These are phyloP conservation scores for Suhomyces kunorum DNA, from an alignment of 1,139 yeast species.

Conservation along the genomic window DNA sequence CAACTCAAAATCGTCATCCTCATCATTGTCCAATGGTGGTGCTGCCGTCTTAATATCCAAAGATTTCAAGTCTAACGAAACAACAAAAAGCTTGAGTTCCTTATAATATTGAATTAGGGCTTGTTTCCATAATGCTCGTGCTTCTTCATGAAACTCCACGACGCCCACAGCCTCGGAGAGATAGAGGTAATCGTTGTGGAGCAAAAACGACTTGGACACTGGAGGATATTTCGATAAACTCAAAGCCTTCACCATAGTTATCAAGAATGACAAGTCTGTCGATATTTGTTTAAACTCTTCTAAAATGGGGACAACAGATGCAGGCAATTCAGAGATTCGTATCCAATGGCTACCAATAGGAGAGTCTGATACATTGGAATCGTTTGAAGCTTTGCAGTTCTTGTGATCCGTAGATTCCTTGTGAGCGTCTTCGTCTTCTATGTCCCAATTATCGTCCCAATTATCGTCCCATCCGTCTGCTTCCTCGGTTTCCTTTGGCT, in stretches of 20 bases:
- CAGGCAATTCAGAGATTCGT: slow-evolving; percentile 25
- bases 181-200: slow-evolving; percentile 39
- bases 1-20: slow-evolving; percentile 18
- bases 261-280: slow-evolving; percentile 16
- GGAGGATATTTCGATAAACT: slow-evolving; percentile 37
- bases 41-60: slow-evolving; percentile 4
- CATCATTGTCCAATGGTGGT: slow-evolving; percentile 6
- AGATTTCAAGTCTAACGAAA: slow-evolving; percentile 20
- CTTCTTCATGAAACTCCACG: slow-evolving; percentile 22
- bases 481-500: slow-evolving; percentile 14
- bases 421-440: slow-evolving; percentile 13
- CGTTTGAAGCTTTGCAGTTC: slow-evolving; percentile 9
- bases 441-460: slow-evolving; percentile 24
- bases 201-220: slow-evolving; percentile 32
- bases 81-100: slow-evolving; percentile 21
- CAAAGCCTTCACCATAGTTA: slow-evolving; percentile 34
- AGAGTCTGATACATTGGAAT: background rate
- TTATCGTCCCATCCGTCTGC: slow-evolving; percentile 23
- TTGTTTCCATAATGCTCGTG: slow-evolving; percentile 26
- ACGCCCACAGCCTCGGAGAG: slow-evolving; percentile 20
- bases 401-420: slow-evolving; percentile 13
- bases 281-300: slow-evolving; percentile 22
- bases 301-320: slow-evolving; percentile 23
- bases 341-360: background rate
- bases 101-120: slow-evolving; percentile 23